Evolutionary conservation across 1,139 yeast genomes (phyloP).

Genomic region (Pichiaceae sp.): DNA sequence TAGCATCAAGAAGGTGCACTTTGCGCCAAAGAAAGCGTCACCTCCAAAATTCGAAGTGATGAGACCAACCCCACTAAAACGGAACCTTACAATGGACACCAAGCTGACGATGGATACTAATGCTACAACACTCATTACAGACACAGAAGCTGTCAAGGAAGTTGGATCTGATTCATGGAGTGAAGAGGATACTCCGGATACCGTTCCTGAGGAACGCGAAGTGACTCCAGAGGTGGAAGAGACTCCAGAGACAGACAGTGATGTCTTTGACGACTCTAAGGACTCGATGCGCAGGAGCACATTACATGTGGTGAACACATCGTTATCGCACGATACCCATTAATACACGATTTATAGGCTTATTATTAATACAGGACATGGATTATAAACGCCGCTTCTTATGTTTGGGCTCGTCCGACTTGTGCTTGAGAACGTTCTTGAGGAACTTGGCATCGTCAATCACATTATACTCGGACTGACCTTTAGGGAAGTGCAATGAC

Average conservation of each 20-base stretch:
- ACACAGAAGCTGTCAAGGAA: neutral
- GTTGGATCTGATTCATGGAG: conserved; percentile 10
- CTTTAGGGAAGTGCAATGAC: conserved; percentile 11
- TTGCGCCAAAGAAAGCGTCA: neutral
- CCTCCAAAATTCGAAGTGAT: conserved; percentile 28
- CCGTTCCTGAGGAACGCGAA: too few species aligned
- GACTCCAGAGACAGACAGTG: too few species aligned
- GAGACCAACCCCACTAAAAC: conserved; percentile 33
- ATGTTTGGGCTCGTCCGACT: conserved; percentile 19
- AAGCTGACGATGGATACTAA: neutral
- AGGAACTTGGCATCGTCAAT: conserved; percentile 53
- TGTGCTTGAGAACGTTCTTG: conserved; percentile 48
- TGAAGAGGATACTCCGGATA: conserved; percentile 9
- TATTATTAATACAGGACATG: too few species aligned
- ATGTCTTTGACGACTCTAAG: too few species aligned
- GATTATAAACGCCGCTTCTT: neutral
- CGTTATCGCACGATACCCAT: too few species aligned
- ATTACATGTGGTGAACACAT: too few species aligned
- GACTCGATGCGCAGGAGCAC: too few species aligned
- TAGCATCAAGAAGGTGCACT: neutral
- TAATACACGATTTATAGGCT: neutral
- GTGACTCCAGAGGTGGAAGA: too few species aligned
- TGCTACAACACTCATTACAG: neutral
- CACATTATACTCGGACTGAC: conserved; percentile 20
- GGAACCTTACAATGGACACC: neutral